phyloP scores from a whole-genome alignment of 805 yeast species.

The Candida rishiriensis region DNA sequence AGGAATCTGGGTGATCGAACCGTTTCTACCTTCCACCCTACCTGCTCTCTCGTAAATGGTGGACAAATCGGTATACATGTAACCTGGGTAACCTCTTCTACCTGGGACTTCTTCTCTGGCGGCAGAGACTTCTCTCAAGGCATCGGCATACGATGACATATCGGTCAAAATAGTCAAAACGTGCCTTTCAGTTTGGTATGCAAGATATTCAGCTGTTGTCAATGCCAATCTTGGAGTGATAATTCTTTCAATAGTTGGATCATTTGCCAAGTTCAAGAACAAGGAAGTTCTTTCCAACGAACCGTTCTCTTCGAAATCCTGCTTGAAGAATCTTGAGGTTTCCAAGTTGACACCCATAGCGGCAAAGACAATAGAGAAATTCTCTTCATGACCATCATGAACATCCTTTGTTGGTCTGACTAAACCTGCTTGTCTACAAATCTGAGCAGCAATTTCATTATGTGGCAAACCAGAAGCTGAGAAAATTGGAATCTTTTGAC shows the following conservation, averaged over 20 bases:
- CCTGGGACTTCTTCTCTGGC: conserved; percentile 99
- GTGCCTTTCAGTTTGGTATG: conserved; percentile 98
- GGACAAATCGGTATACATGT: conserved; percentile 99
- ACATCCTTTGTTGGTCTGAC: conserved; percentile 99
- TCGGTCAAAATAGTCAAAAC: conserved; percentile 97
- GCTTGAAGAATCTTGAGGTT: conserved; percentile 97
- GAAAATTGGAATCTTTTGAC: conserved; percentile 98
- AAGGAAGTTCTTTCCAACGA: conserved; percentile 96
- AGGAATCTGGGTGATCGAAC: conserved; percentile 98
- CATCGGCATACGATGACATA: conserved; percentile 99
- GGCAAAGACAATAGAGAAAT: conserved; percentile 97
- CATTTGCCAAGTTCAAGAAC: conserved; percentile 96
- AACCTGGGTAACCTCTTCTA: conserved; percentile 99
- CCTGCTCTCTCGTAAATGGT: conserved; percentile 99
- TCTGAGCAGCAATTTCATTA: conserved; percentile 99
- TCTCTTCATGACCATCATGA: conserved; percentile 99
- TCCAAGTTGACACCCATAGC: conserved; percentile 99
- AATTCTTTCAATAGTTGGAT: conserved; percentile 99
- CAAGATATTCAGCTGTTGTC: conserved; percentile 97
- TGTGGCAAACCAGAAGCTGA: conserved; percentile 99
- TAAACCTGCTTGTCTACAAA: conserved; percentile 98
- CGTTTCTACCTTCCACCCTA: conserved; percentile 99
- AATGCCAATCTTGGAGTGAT: conserved; percentile 98
- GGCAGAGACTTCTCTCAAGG: conserved; percentile 98
- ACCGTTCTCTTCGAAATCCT: conserved; percentile 98